Evolutionary conservation across 371 early-diverging fungal species (phyloP).

Genomic region (Mucor lusitanicus): DNA sequence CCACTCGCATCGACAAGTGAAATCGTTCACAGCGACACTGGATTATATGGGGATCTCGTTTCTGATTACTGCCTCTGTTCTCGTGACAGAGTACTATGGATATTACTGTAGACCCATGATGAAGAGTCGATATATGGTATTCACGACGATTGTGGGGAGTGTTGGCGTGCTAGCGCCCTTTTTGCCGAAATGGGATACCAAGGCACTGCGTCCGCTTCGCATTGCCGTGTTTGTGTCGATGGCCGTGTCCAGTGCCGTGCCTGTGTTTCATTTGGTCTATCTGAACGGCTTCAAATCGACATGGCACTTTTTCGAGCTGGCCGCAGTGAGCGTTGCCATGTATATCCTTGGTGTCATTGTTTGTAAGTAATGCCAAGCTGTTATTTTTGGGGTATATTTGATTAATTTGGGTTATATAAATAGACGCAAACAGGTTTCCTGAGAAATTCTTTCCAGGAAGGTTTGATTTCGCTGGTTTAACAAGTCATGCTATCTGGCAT

Average conservation of each 20-base stretch:
- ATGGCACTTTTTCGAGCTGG: slow-evolving; percentile 45
- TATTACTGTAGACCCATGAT: slow-evolving; percentile 60
- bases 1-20: slow-evolving; percentile 59
- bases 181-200: slow-evolving; percentile 53
- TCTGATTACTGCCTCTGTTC: slow-evolving; percentile 65
- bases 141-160: slow-evolving; percentile 49
- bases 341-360: slow-evolving; percentile 52
- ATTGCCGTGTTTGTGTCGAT: slow-evolving; percentile 59
- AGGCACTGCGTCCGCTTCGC: slow-evolving; percentile 41
- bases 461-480: slow-evolving; percentile 63
- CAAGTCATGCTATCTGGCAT: slow-evolving; percentile 79
- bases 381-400: background rate
- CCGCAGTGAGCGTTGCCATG: slow-evolving; percentile 47
- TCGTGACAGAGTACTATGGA: slow-evolving; percentile 64
- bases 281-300: slow-evolving; percentile 45
- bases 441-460: slow-evolving; percentile 70
- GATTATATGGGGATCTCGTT: slow-evolving; percentile 75
- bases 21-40: slow-evolving; percentile 64
- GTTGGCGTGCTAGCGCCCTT: slow-evolving; percentile 52
- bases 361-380: slow-evolving; percentile 19
- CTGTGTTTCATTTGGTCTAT: slow-evolving; percentile 46
- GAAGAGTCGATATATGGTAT: slow-evolving; percentile 52
- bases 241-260: slow-evolving; percentile 53
- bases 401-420: background rate
- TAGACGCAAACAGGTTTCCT: slow-evolving; percentile 65